Base-by-base conservation (phyloP, 83 land plant species). In the Picea engelmannii region DNA sequence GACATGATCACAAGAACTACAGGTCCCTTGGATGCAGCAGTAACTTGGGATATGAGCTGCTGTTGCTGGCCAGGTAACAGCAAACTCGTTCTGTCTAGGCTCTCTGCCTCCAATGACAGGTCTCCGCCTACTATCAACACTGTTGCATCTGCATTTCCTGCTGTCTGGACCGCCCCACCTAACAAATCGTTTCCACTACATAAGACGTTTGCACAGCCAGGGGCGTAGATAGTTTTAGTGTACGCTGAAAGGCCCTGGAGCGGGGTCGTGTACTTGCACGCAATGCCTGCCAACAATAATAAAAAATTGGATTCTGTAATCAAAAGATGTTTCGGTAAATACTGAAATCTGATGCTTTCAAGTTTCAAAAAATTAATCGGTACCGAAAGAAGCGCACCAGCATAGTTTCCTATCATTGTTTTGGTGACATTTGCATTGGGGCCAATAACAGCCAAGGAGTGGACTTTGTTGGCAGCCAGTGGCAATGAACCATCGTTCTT, bases 401-500 rank as follows among this genome's bases (percentile, higher is more conserved):
- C 92, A 81, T 93, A 93, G 84, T 93, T 89, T 12, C 94, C 95
- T 38, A 93, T 83, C 97, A 95, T 95, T 79, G 92, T 89, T 35
- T 84, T 62, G 20, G 92, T 88, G 83, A 83, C 95, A 59, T 93
- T 89, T 35, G 94, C 96, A 79, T 95, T 93, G 49, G 95, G 97
- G 5, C 97, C 97, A 65, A 95, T 91, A 0, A 93, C 94, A 16
- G 95, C 95, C 77, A 95, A 42, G 31, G 92, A 82, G 23, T 76
- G 86, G 66, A 93, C 87, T 20, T 82, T 65, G 18, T 78, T 61
- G 3, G 89, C 59, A 13, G 89, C 79, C 11, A 95, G 66, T 12
- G 97, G 97, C 4, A 95, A 78, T 5, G 85, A 64, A 0, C 85
- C 85, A 20, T 24, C 61, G 80, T 95, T 95, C 84, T 95, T 95